Evolutionary conservation across 1,139 yeast genomes (phyloP).

Genomic region (Scheffersomyces titani): DNA sequence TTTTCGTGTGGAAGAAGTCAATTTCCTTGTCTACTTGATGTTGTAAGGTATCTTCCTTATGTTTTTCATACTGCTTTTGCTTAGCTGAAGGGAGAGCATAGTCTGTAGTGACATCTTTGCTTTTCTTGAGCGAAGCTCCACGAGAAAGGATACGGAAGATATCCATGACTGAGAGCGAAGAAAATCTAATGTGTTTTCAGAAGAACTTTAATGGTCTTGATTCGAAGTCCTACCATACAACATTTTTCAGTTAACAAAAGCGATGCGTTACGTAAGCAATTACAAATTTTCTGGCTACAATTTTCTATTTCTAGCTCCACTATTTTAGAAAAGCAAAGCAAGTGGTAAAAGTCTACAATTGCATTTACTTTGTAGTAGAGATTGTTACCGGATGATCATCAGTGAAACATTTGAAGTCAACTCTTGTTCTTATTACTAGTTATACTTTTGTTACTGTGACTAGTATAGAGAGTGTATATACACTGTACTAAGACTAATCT

Average conservation of each 20-base stretch:
- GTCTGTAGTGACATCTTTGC: constrained; percentile 44
- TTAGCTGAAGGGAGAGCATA: constrained; percentile 41
- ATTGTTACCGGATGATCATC: no score
- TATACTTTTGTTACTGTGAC: not conserved
- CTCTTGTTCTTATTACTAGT: not conserved
- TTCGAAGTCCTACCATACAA: not conserved
- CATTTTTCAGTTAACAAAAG: not conserved
- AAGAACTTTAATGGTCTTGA: not conserved
- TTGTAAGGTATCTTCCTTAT: constrained; percentile 38
- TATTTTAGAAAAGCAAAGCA: not conserved
- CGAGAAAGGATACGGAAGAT: constrained; percentile 80
- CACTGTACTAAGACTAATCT: not conserved
- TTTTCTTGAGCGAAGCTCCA: constrained; percentile 77
- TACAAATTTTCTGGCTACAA: not conserved
- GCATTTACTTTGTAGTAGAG: no score
- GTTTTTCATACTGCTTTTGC: constrained; percentile 18
- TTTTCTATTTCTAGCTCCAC: not conserved
- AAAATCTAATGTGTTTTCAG: not conserved
- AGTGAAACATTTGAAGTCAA: not conserved
- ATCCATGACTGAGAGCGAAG: constrained; percentile 58
- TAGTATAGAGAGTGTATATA: not conserved
- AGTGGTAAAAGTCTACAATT: no score
- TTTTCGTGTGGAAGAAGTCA: constrained; percentile 70
- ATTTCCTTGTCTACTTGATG: constrained; percentile 59
- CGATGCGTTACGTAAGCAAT: not conserved